These are phyloP conservation scores for Erythrophleum fordii DNA, from an alignment of 306 rosid genomes.

Conservation along the genomic window DNA sequence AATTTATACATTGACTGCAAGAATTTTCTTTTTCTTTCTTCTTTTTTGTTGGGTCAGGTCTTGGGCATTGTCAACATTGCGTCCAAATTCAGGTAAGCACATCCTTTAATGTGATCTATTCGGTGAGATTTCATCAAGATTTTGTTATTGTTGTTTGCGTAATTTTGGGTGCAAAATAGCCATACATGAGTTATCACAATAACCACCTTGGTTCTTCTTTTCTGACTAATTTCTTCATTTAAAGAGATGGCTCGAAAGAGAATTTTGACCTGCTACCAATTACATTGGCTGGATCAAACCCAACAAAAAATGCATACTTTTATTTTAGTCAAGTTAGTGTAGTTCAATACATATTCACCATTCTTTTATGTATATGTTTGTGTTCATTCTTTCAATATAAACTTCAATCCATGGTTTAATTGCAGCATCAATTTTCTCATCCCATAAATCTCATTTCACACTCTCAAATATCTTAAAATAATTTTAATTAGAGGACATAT, in stretches of 20 bases:
- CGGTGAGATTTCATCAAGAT: slow-evolving; percentile 54
- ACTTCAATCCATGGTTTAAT: too few relatives aligned
- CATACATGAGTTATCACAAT: slow-evolving; percentile 30
- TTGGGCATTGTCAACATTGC: slow-evolving; percentile 49
- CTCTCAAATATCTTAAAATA: too few relatives aligned
- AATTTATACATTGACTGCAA: slow-evolving; percentile 12
- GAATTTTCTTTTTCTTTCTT: not conserved
- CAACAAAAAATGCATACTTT: not conserved
- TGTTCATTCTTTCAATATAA: too few relatives aligned
- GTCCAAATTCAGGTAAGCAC: slow-evolving; percentile 52
- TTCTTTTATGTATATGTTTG: too few relatives aligned
- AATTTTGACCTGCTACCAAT: too few relatives aligned
- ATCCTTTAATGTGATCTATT: slow-evolving; percentile 44
- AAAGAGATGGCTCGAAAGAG: not conserved
- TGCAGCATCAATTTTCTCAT: too few relatives aligned
- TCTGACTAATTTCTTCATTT: not conserved
- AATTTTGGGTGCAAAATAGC: slow-evolving; percentile 48
- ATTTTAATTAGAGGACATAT: too few relatives aligned
- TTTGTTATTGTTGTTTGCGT: slow-evolving; percentile 45
- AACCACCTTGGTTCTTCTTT: slow-evolving; percentile 8
- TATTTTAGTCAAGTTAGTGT: too few relatives aligned
- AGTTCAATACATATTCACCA: too few relatives aligned
- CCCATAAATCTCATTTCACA: too few relatives aligned
- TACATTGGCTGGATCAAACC: not conserved
- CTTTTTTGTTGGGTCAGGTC: not conserved